A percentile compares a stretch with the other conserved stretches of the same genome.
These are phyloP conservation scores for Pseudogymnoascus sp. DNA, from an alignment of 2,329 filamentous ascomycete genomes.

Conservation along the genomic window DNA sequence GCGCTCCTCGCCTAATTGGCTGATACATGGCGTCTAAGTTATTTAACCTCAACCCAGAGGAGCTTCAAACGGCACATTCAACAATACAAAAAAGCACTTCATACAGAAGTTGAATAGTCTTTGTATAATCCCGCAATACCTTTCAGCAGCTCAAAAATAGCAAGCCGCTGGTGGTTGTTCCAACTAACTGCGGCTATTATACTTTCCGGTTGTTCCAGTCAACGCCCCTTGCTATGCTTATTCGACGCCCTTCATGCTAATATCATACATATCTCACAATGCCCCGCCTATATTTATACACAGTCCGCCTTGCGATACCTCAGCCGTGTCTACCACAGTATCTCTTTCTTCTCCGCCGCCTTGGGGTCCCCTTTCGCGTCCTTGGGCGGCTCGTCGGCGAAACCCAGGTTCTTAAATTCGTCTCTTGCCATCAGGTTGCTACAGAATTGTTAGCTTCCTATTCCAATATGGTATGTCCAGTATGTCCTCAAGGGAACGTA, in stretches of 20 bases:
- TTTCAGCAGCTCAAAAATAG: background rate
- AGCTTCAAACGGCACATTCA: background rate
- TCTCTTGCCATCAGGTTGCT: slow-evolving; percentile 95
- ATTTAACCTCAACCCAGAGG: background rate
- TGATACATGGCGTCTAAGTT: background rate
- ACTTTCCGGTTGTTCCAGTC: background rate
- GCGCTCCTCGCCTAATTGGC: slow-evolving; percentile 6
- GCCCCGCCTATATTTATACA: background rate
- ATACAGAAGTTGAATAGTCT: background rate
- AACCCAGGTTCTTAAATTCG: slow-evolving; percentile 89
- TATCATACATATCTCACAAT: slow-evolving; percentile 5
- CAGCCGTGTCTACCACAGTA: slow-evolving; percentile 28
- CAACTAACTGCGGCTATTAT: too few species aligned
- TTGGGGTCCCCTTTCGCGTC: slow-evolving; percentile 23
- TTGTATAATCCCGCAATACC: background rate
- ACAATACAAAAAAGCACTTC: background rate
- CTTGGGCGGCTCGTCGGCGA: slow-evolving; percentile 36
- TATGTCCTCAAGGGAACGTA: slow-evolving; percentile 38
- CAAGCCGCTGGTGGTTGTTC: background rate
- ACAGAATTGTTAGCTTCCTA: background rate
- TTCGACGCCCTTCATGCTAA: slow-evolving; percentile 1
- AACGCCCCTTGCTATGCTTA: slow-evolving; percentile 2
- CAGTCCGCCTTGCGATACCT: background rate
- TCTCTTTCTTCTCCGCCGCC: slow-evolving; percentile 30
- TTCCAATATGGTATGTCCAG: background rate